phyloP scores from a whole-genome alignment of 2,329 filamentous ascomycete genomes.

The Elsinoe australis region DNA sequence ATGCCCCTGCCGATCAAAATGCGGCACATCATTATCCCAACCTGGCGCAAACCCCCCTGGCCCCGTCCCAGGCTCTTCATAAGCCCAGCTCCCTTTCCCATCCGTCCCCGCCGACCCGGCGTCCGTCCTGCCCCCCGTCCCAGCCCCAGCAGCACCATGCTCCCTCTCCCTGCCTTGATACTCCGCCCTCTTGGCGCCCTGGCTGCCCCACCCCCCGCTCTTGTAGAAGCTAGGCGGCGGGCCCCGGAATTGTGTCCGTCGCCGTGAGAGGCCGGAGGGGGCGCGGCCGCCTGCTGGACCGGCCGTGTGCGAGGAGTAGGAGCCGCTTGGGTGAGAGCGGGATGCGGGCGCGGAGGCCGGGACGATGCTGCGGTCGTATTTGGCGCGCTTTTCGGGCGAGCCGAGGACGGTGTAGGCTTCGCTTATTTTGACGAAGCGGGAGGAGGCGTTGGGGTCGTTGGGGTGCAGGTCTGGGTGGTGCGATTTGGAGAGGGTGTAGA shows the following conservation, averaged over 20 bases:
- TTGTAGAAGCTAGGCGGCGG: conserved; percentile 86
- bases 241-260: conserved; percentile 68
- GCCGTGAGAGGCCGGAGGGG: conserved; percentile 69
- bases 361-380: conserved; percentile 69
- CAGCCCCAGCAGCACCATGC: conserved; percentile 23
- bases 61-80: conserved; percentile 27
- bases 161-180: conserved; percentile 29
- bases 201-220: conserved; percentile 67
- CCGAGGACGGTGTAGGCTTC: conserved; percentile 76
- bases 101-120: conserved; percentile 19
- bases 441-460: conserved; percentile 60
- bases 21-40: conserved; percentile 52
- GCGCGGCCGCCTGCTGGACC: conserved; percentile 62
- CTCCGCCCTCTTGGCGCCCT: conserved; percentile 51
- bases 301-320: conserved; percentile 44
- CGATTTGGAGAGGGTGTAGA: conserved; percentile 83
- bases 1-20: conserved; percentile 72
- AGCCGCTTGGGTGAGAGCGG: conserved; percentile 46
- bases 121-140: conserved; percentile 20
- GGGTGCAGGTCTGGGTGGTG: conserved; percentile 92
- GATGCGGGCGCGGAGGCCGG: conserved; percentile 28
- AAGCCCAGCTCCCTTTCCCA: conserved; percentile 18
- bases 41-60: conserved; percentile 53
- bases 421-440: conserved; percentile 73
- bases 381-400: conserved; percentile 62